Conservation (phyloP, 108 stramenopile species). For the Fistulifera pelliculosa region DNA sequence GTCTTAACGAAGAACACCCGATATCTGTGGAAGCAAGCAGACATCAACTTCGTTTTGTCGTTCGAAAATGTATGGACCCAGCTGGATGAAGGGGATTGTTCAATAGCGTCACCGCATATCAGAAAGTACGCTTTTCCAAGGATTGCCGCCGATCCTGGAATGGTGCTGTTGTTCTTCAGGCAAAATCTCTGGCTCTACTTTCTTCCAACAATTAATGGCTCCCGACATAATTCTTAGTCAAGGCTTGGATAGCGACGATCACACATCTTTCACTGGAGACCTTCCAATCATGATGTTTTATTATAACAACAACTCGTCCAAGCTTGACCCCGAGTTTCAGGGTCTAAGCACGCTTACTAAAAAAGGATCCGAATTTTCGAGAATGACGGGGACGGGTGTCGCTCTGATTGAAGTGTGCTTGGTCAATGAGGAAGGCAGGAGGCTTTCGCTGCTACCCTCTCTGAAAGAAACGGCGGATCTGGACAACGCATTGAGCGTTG, state of each 20-base stretch:
- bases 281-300: slow-evolving; percentile 17
- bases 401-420: not conserved
- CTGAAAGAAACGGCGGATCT: not conserved
- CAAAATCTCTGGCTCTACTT: slow-evolving; percentile 69
- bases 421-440: not conserved
- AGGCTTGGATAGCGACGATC: not conserved
- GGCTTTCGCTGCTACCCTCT: not conserved
- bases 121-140: slow-evolving; percentile 45
- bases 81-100: slow-evolving; percentile 31
- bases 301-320: slow-evolving; percentile 37
- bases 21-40: slow-evolving; percentile 34
- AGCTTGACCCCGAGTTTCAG: slow-evolving; percentile 57
- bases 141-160: slow-evolving; percentile 43
- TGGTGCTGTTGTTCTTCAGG: slow-evolving; percentile 57
- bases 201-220: slow-evolving; percentile 51
- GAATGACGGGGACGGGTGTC: slow-evolving; percentile 2
- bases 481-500: slow-evolving; percentile 55
- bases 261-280: slow-evolving; percentile 4
- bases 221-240: not conserved
- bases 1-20: slow-evolving; percentile 68
- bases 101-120: slow-evolving; percentile 5
- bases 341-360: slow-evolving; percentile 52
- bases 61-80: slow-evolving; percentile 37
- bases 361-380: slow-evolving; percentile 44
- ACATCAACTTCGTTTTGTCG: slow-evolving; percentile 49